These are phyloP conservation scores for Cystoderma amianthinum DNA, from an alignment of 768 basidiomycete species.

Conservation along the genomic window DNA sequence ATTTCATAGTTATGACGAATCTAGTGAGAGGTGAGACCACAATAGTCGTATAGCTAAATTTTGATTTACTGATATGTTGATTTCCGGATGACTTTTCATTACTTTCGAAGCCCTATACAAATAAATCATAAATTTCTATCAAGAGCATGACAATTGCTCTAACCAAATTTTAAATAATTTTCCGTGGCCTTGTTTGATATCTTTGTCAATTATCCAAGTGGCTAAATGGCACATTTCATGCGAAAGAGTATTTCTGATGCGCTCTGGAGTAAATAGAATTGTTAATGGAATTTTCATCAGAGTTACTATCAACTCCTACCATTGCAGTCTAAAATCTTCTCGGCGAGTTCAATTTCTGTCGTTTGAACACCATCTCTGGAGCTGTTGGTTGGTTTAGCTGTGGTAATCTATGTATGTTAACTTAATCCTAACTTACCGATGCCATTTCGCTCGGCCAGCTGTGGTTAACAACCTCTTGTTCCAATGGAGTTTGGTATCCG, in stretches of 20 bases:
- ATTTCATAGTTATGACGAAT: conserved; percentile 74
- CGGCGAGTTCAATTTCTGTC: conserved; percentile 70
- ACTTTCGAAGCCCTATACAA: conserved; percentile 58
- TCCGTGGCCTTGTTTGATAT: conserved; percentile 70
- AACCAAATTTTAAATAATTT: conserved; percentile 68
- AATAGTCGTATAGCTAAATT: not conserved
- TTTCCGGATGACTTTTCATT: conserved; percentile 61
- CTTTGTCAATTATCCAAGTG: conserved; percentile 72
- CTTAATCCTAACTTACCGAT: conserved; percentile 48
- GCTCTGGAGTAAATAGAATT: conserved; percentile 36
- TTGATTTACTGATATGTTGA: conserved; percentile 55
- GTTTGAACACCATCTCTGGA: conserved; percentile 51
- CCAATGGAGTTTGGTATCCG: conserved; percentile 54
- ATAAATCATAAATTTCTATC: not conserved
- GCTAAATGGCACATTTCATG: conserved; percentile 95
- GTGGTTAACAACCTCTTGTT: conserved; percentile 60
- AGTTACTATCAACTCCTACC: conserved; percentile 38
- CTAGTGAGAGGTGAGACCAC: conserved; percentile 23
- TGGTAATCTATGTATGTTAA: too few species aligned
- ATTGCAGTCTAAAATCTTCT: conserved; percentile 73
- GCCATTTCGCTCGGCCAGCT: conserved; percentile 65
- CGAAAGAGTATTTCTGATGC: conserved; percentile 74
- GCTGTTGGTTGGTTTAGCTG: too few species aligned
- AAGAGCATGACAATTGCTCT: conserved; percentile 8
- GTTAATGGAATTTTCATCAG: not conserved